Evolutionary conservation across 2,329 filamentous ascomycete species (phyloP), one percentile per base, ranked within the genome.

Genomic region (Lachnellula hyalina): DNA sequence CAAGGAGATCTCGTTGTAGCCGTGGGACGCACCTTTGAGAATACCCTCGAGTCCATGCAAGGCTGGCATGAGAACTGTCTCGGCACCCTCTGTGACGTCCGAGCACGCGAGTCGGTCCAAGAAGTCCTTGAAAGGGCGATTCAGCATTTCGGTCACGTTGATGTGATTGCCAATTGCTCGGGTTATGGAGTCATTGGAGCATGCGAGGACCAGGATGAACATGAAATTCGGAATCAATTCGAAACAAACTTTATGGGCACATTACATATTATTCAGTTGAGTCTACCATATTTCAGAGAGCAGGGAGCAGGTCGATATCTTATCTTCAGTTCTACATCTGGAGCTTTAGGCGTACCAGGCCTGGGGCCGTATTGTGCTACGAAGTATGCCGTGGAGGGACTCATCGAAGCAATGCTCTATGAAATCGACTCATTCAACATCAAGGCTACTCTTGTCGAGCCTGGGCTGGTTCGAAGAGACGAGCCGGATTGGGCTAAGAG

Each of bases 191-290:
- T 99, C 52, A 96, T 97, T 63, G 93, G 90, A 28, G 86, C 93
- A 1, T 96, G 92, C 72, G 94, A 97, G 73, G 94, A 97, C 73
- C 94, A 97, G 74, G 91, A 96, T 71, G 90, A 96, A 69, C 86
- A 91, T 71, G 94, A 97, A 68, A 82, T 97, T 63, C 88, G 91
- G 55, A 93, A 96, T 67, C 94, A 97, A 72, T 96, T 97, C 73
- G 90, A 95, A 76, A 96, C 92, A 21, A 99, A 99, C 72, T 96
- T 96, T 72, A 93, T 96, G 78, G 94, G 94, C 52, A 95, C 91
- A 0, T 73, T 97, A 56, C 89, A 97, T 72, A 96, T 99, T 65
- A 87, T 97, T 56, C 91, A 96, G 70, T 77, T 89, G 19, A 92
- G 88, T 1, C 75, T 97, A 38, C 91, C 92, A 0, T 90, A 96